These are phyloP conservation scores for Nigrograna mackinnonii DNA, from an alignment of 2,329 filamentous ascomycete species.

Conservation along the genomic window DNA sequence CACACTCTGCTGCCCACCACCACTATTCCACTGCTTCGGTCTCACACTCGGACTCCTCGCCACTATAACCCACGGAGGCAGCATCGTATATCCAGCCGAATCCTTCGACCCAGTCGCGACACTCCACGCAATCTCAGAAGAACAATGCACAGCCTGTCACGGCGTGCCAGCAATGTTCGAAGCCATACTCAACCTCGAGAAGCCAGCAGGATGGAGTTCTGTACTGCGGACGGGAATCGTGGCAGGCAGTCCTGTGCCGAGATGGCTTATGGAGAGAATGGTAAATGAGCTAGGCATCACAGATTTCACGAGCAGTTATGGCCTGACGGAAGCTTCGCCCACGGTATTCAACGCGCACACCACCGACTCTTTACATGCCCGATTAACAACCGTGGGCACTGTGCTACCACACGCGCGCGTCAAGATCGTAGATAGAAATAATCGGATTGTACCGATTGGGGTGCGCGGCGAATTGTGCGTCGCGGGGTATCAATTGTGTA, in stretches of 20 bases:
- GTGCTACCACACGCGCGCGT: slow-evolving; percentile 73
- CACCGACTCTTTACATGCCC: slow-evolving; percentile 67
- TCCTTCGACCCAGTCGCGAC: slow-evolving; percentile 72
- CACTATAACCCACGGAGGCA: slow-evolving; percentile 72
- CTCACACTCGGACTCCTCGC: slow-evolving; percentile 77
- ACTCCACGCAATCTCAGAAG: slow-evolving; percentile 62
- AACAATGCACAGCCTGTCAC: slow-evolving; percentile 69
- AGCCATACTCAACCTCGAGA: slow-evolving; percentile 57
- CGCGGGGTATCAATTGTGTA: slow-evolving; percentile 75
- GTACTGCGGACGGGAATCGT: slow-evolving; percentile 75
- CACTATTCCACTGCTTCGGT: slow-evolving; percentile 85
- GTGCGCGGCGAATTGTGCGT: slow-evolving; percentile 75
- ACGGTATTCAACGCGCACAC: slow-evolving; percentile 82
- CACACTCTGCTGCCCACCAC: slow-evolving; percentile 78
- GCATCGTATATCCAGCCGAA: slow-evolving; percentile 76
- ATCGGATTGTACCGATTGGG: slow-evolving; percentile 69
- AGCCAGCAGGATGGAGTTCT: slow-evolving; percentile 47
- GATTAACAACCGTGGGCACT: slow-evolving; percentile 74
- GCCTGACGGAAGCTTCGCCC: slow-evolving; percentile 77
- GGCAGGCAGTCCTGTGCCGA: slow-evolving; percentile 76
- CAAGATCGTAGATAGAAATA: slow-evolving; percentile 74
- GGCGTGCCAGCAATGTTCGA: slow-evolving; percentile 88
- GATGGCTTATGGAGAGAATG: slow-evolving; percentile 73
- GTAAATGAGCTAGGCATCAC: slow-evolving; percentile 74
- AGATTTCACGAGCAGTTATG: slow-evolving; percentile 62